A percentile compares a stretch with the other conserved stretches of the same genome.
Conservation (phyloP, 805 yeast species). For the Ogataea kodamae region DNA sequence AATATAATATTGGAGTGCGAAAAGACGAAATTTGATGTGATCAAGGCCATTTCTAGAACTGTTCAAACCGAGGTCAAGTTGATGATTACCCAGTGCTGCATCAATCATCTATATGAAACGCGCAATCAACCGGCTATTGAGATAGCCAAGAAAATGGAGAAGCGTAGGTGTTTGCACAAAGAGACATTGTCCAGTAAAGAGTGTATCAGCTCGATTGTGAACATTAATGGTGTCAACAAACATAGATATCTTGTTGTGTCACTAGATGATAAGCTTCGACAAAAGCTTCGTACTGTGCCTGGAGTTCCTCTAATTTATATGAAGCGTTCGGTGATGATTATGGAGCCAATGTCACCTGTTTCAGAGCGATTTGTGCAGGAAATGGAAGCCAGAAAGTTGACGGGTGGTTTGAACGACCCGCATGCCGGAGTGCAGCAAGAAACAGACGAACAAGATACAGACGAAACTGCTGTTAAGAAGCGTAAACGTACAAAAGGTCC, state of each 20-base stretch:
- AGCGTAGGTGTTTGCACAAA: slow-evolving; percentile 86
- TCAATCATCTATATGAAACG: slow-evolving; percentile 75
- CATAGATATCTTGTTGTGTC: slow-evolving; percentile 89
- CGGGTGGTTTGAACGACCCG: slow-evolving; percentile 72
- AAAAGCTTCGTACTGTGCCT: slow-evolving; percentile 67
- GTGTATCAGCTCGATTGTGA: slow-evolving; percentile 70
- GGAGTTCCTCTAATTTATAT: slow-evolving; percentile 88
- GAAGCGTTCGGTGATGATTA: slow-evolving; percentile 88
- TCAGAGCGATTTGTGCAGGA: slow-evolving; percentile 47
- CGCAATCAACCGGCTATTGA: slow-evolving; percentile 74
- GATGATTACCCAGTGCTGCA: slow-evolving; percentile 94
- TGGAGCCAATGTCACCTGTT: slow-evolving; percentile 87
- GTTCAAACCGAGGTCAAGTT: slow-evolving; percentile 83
- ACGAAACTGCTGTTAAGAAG: slow-evolving; percentile 37
- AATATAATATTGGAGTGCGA: slow-evolving; percentile 65
- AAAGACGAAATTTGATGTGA: slow-evolving; percentile 69
- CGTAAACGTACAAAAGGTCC: slow-evolving; percentile 77
- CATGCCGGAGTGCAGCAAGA: slow-evolving; percentile 25
- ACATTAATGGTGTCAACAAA: slow-evolving; percentile 73
- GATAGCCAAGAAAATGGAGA: slow-evolving; percentile 78
- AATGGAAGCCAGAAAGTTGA: slow-evolving; percentile 65
- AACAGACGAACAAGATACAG: slow-evolving; percentile 18
- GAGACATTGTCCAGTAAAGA: slow-evolving; percentile 55
- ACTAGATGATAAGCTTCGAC: slow-evolving; percentile 70
- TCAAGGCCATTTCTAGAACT: slow-evolving; percentile 75